Evolutionary conservation across 257 asterid species (phyloP).

Genomic region (Phtheirospermum japonicum): DNA sequence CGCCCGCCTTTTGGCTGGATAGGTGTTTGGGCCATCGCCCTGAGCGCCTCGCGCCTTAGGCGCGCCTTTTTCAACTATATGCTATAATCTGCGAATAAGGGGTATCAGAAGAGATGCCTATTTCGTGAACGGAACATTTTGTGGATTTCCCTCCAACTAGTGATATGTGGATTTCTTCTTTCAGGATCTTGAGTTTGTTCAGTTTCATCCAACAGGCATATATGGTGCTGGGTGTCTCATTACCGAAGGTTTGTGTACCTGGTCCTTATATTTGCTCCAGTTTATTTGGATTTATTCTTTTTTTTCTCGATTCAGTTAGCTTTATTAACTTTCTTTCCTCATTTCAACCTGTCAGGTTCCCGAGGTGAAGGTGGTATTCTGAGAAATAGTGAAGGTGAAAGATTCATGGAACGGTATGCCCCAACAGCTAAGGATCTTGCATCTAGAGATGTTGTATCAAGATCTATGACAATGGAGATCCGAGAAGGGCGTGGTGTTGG

Average conservation of each 20-base stretch:
- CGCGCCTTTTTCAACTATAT: no score
- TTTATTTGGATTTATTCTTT: slow-evolving; percentile 11
- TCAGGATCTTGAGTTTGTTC: slow-evolving; percentile 98
- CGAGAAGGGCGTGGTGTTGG: slow-evolving; percentile 99
- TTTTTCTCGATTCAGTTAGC: slow-evolving; percentile 11
- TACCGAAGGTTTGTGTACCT: slow-evolving; percentile 67
- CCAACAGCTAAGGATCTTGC: slow-evolving; percentile 99
- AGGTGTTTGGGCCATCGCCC: no score
- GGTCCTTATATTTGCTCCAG: slow-evolving; percentile 2
- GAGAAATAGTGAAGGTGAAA: slow-evolving; percentile 96
- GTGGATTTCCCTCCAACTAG: slow-evolving; percentile 20
- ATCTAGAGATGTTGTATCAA: slow-evolving; percentile 94
- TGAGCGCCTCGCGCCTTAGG: no score
- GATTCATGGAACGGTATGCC: slow-evolving; percentile 99
- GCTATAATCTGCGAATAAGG: slow-evolving; percentile 6
- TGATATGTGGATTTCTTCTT: slow-evolving; percentile 19
- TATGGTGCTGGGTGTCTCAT: slow-evolving; percentile 99
- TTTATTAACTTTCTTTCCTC: slow-evolving; percentile 20
- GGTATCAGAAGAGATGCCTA: neutral
- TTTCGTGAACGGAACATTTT: neutral
- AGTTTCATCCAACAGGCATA: slow-evolving; percentile 96
- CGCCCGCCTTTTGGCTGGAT: no score
- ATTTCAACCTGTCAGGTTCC: slow-evolving; percentile 56
- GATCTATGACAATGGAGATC: slow-evolving; percentile 99
- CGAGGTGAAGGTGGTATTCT: slow-evolving; percentile 99